Base-by-base conservation (phyloP, 2,329 filamentous ascomycete genomes). In the Aureobasidium sp. region DNA sequence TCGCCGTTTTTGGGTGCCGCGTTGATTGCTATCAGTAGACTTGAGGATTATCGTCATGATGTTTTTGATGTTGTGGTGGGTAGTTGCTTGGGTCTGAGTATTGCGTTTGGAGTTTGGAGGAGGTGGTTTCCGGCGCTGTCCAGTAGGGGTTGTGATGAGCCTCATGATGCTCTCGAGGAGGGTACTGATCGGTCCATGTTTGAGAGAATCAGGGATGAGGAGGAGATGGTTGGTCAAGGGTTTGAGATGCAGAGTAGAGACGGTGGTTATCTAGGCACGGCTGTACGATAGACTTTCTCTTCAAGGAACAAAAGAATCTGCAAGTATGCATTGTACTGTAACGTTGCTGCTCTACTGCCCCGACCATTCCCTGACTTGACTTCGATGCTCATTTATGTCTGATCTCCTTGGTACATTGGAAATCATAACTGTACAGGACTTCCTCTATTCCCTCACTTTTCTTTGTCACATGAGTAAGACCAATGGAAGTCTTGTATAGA, bases 21-120 rank as follows among this genome's bases (percentile, higher is more conserved):
- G 1, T 69, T 87, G 71, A 83, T 87, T 62, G 84, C 84, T 0
- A 82, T 85, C 44, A 84, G 81, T 5, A 76, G 84, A n/a, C 74
- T 84, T 39, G 83, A 84, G 63, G 84, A 87, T 67, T 87, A 87
- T 68, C 75, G 84, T 29, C 84, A 87, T 64, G 84, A 87, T 70
- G 81, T 86, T 2, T 85, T 81, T 62, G 84, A 87, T 70, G 84
- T 87, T 5, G 81, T 80, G 3, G 75, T 75, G 7, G 84, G 84
- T 0, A 80, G 78, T 17, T 59, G 82, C 23, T 69, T 87, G 7
- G 84, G 85, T 0, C 74, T 84, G 34, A 61, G 74, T 1, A 75
- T 86, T 3, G 79, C 83, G 15, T 82, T 79, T 70, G 81, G 83
- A 64, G 82, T 81, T 8, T 87, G 86, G 70, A 75, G 83, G 60